Evolutionary conservation across 1,284 basidiomycete species (phyloP), one percentile per base, ranked within the genome.

Genomic region (Tilletia indica): DNA sequence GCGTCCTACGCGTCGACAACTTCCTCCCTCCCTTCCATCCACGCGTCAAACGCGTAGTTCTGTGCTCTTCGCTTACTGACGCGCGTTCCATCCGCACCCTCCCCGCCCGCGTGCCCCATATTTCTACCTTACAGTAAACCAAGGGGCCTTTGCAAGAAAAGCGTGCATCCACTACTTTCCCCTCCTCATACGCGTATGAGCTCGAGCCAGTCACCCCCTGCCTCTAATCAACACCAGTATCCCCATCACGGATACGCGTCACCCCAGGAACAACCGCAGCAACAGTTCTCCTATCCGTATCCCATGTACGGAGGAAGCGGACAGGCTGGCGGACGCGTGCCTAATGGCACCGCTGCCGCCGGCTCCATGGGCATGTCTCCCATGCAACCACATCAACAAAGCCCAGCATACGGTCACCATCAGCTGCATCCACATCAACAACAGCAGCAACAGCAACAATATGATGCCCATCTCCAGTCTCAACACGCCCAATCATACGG

Each of bases 391-490:
- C 61, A 64, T 14, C 61, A 64, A 64, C 61, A 36, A 39, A 42
- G 61, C 34, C 61, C 61, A n/a, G 38, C 61, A 38, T 64, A 64
- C n/a, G 61, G 36, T 16, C 61, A 64, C 16, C 61, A 64, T 42
- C 61, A 64, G 36, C 9, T 42, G 6, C 61, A 64, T 38, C 61
- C 34, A 14, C 25, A 34, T 12, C 61, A 64, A 36, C 61, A 64
- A 39, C 19, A 19, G 16, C 36, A 64, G 14, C 42, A 45, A 31
- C 61, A 64, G 61, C 61, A 64, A 39, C 19, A 19, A 1, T 64
- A 64, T 36, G 61, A 64, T 42, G 61, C 61, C 34, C 61, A 64
- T 19, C 61, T 64, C 61, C 61, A 64, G 36, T 64, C 61, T 34
- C 66, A 67, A 36, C 66, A 67, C 66, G 42, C n/a, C 14, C 66